Percentiles rank a stretch among this genome's conserved stretches.
Conservation (phyloP, 768 basidiomycete species). For the Coprinellus micaceus region DNA sequence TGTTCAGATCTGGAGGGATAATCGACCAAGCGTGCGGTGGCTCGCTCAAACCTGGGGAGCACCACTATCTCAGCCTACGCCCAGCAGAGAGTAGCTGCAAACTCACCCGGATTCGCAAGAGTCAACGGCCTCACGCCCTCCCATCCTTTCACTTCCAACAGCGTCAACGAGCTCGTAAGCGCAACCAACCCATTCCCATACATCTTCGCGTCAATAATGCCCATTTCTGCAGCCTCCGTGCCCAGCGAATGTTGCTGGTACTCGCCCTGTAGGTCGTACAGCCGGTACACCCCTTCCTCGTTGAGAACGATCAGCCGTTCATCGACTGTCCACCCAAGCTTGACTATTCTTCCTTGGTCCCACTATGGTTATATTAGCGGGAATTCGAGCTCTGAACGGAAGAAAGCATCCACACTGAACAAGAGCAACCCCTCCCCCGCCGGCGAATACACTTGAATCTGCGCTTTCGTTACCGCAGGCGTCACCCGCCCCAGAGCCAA, state of each 20-base stretch:
- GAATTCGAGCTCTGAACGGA: slow-evolving; percentile 11
- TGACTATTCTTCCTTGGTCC: slow-evolving; percentile 82
- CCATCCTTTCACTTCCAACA: slow-evolving; percentile 90
- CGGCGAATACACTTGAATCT: slow-evolving; percentile 84
- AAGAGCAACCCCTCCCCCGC: slow-evolving; percentile 70
- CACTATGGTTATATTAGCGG: slow-evolving; percentile 51
- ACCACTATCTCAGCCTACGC: too few relatives aligned
- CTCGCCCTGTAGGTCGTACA: slow-evolving; percentile 85
- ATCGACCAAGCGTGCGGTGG: slow-evolving; percentile 84
- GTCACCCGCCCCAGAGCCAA: slow-evolving; percentile 63
- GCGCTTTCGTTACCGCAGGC: slow-evolving; percentile 62
- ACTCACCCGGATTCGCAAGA: slow-evolving; percentile 70
- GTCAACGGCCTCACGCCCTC: slow-evolving; percentile 69
- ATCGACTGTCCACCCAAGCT: slow-evolving; percentile 81
- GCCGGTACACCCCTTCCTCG: slow-evolving; percentile 87
- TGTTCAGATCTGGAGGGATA: slow-evolving; percentile 85
- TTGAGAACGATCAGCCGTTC: slow-evolving; percentile 82
- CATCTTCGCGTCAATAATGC: slow-evolving; percentile 80
- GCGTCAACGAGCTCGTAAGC: slow-evolving; percentile 66
- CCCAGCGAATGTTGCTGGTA: slow-evolving; percentile 86
- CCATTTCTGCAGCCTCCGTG: slow-evolving; percentile 74
- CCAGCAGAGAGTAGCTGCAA: neutral
- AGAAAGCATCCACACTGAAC: slow-evolving; percentile 62
- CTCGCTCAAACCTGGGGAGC: slow-evolving; percentile 58
- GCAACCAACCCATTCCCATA: slow-evolving; percentile 88